Base-by-base conservation (phyloP, 2,329 filamentous ascomycete species). In the Aureobasidium uvarum region DNA sequence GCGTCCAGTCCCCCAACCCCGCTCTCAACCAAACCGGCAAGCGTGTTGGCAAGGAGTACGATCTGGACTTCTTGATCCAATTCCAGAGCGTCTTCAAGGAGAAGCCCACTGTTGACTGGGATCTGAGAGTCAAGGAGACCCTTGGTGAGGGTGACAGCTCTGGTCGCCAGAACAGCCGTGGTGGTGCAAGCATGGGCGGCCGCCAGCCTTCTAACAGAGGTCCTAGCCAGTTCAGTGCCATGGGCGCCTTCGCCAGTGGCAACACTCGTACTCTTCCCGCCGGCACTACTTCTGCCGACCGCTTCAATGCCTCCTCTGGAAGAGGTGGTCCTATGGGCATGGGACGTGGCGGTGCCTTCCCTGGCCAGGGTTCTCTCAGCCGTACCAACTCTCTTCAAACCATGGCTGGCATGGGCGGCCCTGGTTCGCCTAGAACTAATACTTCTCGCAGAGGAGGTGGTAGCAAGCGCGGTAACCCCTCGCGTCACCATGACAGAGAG, bases 61-160 rank as follows among this genome's bases (percentile, higher is more conserved):
- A 98, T 79, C 91, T 93, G 73, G 89, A 89, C 72, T 99, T 99
- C 83, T 81, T 99, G 79, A 84, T 99, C 36, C 95, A 99, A 75
- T 99, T 99, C 84, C 91, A 97, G 80, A 86, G 86, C 72, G 92
- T 96, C 23, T 99, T 97, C 80, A 96, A 92, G 68, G 95, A 99
- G 82, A 96, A 97, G 80, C 95, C 95, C 16, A 96, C 92, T 0
- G 78, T 93, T 50, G 94, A 98, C 74, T 99, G 96, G 86, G 90
- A 96, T 74, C 84, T 89, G 70, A 93, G 95, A 74, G 88, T 99
- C 68, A 84, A 94, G 84, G 88, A 90, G 79, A 83, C 89, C 81
- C 77, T 99, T 70, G 82, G 82, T 43, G 66, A 65, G 28, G 63
- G 63, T 23, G 63, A 84, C 85, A 66, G 70, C 72, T 59, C 69